Base-by-base conservation (phyloP, 2,329 filamentous ascomycete species). In the Westerdykella sp. region DNA sequence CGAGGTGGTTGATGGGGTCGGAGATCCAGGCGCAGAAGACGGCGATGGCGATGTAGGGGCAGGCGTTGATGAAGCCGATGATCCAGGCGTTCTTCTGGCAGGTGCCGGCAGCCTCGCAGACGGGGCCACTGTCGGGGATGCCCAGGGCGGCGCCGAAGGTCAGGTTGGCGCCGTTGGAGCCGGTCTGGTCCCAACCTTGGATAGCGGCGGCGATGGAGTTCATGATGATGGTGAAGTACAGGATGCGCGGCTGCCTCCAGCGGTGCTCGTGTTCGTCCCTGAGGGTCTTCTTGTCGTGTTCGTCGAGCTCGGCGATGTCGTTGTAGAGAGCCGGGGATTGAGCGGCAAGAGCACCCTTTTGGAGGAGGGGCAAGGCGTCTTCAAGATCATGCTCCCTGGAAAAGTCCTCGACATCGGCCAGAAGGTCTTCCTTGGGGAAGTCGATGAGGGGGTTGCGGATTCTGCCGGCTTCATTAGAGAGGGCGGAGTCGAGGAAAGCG, bases 161-260 rank as follows among this genome's bases (percentile, higher is more conserved):
- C 48, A 82, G 67, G 48, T 80, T 83, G 31, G 80, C 79, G 31
- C 63, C 65, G 41, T 63, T 59, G n/a, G 56, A 58, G 4, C 54
- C 57, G 5, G 79, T 83, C 60, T 83, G 79, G 53, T 84, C 80
- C 81, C 80, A 84, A 15, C 81, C 80, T 28, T 71, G 66, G 22
- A 85, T 80, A n/a, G 81, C 81, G 5, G 83, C 83, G 34, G 80
- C 81, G 42, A 86, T 78, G 10, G 83, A 85, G 60, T 81, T 84
- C 30, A 80, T 77, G 6, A 79, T 68, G 49, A 87, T 81, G 41
- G 83, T 85, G 42, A 82, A 69, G 62, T 81, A 83, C 2, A 87
- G 71, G 14, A 74, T 73, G 50, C 56, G 70, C 0, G 83, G 81
- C 5, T 68, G 60, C 34, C 70, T 62, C 35, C 82, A 87, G 51